Evolutionary conservation across 805 yeast genomes (phyloP).

Genomic region (Wickerhamiella hasegawae): DNA sequence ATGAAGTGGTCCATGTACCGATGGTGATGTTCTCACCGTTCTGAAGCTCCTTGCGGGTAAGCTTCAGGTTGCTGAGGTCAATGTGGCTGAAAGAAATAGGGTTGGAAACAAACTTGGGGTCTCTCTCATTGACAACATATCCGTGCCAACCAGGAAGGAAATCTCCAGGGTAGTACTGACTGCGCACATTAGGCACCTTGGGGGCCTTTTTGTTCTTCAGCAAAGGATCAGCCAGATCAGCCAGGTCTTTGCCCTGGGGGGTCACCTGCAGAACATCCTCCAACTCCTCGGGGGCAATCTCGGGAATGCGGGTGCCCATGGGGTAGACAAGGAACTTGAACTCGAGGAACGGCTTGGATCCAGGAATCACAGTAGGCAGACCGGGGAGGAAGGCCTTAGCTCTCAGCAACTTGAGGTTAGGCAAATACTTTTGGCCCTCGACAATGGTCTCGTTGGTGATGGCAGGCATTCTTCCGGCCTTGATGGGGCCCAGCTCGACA

Average conservation of each 20-base stretch:
- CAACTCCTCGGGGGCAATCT: slow-evolving; percentile 11
- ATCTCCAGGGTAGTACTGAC: slow-evolving; percentile 59
- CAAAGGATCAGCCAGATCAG: slow-evolving; percentile 50
- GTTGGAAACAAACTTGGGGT: slow-evolving; percentile 43
- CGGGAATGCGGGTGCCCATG: slow-evolving; percentile 29
- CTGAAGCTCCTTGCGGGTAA: slow-evolving; percentile 33
- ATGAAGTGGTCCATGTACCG: slow-evolving; percentile 61
- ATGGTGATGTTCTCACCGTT: slow-evolving; percentile 29
- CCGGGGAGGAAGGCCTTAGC: slow-evolving; percentile 80
- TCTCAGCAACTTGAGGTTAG: slow-evolving; percentile 47
- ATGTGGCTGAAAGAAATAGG: slow-evolving; percentile 31
- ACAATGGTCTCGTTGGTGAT: slow-evolving; percentile 7
- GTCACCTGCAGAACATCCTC: slow-evolving; percentile 14
- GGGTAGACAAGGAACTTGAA: slow-evolving; percentile 64
- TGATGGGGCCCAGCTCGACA: slow-evolving; percentile 25
- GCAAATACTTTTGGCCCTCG: slow-evolving; percentile 31
- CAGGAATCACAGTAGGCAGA: slow-evolving; percentile 54
- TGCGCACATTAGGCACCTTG: slow-evolving; percentile 41
- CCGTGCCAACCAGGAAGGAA: slow-evolving; percentile 46
- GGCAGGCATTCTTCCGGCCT: slow-evolving; percentile 3
- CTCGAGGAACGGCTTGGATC: slow-evolving; percentile 57
- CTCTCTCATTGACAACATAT: slow-evolving; percentile 55
- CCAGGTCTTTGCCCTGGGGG: slow-evolving; percentile 8
- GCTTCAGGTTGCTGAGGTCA: slow-evolving; percentile 38
- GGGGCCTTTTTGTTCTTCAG: slow-evolving; percentile 54